phyloP scores from a whole-genome alignment of 192 early-diverging fungal genomes.

The Gonapodya prolifera region DNA sequence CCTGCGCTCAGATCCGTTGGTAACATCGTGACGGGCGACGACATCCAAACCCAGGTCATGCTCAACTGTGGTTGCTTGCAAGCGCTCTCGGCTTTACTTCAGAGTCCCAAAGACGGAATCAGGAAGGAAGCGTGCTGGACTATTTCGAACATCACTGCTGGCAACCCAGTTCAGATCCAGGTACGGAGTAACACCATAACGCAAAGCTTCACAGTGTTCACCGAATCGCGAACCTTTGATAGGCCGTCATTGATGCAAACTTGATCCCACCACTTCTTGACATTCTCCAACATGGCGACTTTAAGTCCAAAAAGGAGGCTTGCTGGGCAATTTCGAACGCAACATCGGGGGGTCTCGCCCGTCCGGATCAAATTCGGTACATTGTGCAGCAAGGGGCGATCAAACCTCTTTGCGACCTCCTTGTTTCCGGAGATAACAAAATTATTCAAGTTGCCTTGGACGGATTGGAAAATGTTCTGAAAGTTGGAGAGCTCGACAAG shows the following conservation, averaged over 20 bases:
- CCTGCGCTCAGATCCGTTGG: constrained; percentile 94
- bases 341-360: constrained; percentile 79
- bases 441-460: constrained; percentile 96
- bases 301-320: constrained; percentile 98
- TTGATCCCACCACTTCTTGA: constrained; percentile 83
- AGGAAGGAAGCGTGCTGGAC: constrained; percentile 99
- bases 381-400: constrained; percentile 87
- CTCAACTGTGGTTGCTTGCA: constrained; percentile 78
- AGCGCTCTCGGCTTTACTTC: constrained; percentile 69
- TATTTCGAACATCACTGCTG: constrained; percentile 97
- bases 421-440: constrained; percentile 84
- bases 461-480: constrained; percentile 94
- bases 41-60: constrained; percentile 91
- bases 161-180: constrained; percentile 78
- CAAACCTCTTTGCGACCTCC: constrained; percentile 87
- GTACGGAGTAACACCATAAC: too few species aligned
- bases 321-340: constrained; percentile 99
- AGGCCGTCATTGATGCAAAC: constrained; percentile 89
- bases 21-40: constrained; percentile 98
- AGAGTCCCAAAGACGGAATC: constrained; percentile 84
- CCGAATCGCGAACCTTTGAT: too few species aligned
- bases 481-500: constrained; percentile 85
- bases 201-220: too few species aligned
- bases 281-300: constrained; percentile 76
- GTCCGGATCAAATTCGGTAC: constrained; percentile 86